These are phyloP conservation scores for Butyriboletus regius DNA, from an alignment of 1,284 basidiomycete genomes.

Conservation along the genomic window DNA sequence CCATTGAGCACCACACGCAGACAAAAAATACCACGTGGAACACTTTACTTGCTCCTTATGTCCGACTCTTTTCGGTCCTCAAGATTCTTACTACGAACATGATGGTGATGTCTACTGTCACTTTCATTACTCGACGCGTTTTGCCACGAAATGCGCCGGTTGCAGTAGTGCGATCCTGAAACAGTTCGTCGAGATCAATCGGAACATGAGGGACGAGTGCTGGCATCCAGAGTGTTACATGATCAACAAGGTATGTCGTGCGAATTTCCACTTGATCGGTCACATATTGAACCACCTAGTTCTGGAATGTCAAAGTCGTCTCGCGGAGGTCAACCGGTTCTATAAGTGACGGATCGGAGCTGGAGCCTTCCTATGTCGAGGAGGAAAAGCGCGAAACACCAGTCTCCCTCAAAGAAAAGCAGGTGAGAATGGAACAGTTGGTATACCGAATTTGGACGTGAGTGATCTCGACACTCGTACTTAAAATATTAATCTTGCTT, in stretches of 20 bases:
- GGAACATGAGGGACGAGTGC: constrained; percentile 95
- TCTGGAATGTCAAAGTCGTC: constrained; percentile 97
- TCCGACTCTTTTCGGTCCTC: constrained; percentile 90
- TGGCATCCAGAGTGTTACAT: constrained; percentile 99
- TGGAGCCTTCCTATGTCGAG: constrained; percentile 53
- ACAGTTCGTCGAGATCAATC: constrained; percentile 99
- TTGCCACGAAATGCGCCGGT: constrained; percentile 96
- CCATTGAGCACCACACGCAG: constrained; percentile 40
- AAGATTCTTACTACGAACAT: constrained; percentile 99
- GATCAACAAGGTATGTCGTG: constrained; percentile 82
- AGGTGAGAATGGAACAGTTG: constrained; percentile 91
- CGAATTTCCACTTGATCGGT: neutral
- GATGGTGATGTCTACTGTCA: constrained; percentile 93
- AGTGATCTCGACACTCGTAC: constrained; percentile 25
- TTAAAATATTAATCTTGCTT: constrained; percentile 5
- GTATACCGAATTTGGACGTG: constrained; percentile 98
- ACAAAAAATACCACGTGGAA: constrained; percentile 98
- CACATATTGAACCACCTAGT: constrained; percentile 45
- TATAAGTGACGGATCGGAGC: constrained; percentile 47
- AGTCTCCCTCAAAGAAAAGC: constrained; percentile 80
- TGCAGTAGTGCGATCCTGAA: constrained; percentile 98
- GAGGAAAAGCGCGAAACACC: constrained; percentile 80
- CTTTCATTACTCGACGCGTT: constrained; percentile 96
- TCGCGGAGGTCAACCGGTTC: constrained; percentile 63
- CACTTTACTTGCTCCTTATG: constrained; percentile 99